A percentile compares a stretch with the other conserved stretches of the same genome.
These are phyloP conservation scores for Crithidia brevicula DNA, from an alignment of 208 protist genomes.

Conservation along the genomic window DNA sequence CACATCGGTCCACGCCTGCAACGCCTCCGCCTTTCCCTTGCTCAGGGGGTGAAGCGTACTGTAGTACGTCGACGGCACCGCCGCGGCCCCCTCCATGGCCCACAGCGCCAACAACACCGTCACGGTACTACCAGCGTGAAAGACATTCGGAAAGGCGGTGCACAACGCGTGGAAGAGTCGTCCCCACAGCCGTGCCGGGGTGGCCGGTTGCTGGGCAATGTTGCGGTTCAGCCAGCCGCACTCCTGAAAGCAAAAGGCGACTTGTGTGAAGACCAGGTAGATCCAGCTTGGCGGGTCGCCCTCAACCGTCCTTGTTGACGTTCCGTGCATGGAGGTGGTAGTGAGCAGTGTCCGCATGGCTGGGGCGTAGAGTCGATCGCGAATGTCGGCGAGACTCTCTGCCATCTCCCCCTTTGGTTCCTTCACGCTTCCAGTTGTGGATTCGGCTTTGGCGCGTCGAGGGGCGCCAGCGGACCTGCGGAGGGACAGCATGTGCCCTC, in stretches of 20 bases:
- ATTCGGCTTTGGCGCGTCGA: not conserved
- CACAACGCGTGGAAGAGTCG: slow-evolving; percentile 36
- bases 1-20: slow-evolving; percentile 16
- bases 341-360: slow-evolving; percentile 15
- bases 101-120: slow-evolving; percentile 48
- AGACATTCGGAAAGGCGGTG: slow-evolving; percentile 53
- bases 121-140: slow-evolving; percentile 53
- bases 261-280: slow-evolving; percentile 27
- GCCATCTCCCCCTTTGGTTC: not conserved
- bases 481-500: slow-evolving; percentile 7
- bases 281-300: slow-evolving; percentile 16
- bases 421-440: not conserved
- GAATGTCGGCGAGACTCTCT: slow-evolving; percentile 8
- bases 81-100: slow-evolving; percentile 44
- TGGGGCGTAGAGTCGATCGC: slow-evolving; percentile 14
- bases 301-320: too few species aligned
- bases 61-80: slow-evolving; percentile 19
- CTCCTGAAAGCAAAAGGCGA: slow-evolving; percentile 33
- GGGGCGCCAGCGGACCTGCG: slow-evolving; percentile 3
- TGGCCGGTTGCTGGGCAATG: slow-evolving; percentile 32
- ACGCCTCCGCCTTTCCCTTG: slow-evolving; percentile 24
- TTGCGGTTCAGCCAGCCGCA: slow-evolving; percentile 31
- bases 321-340: too few species aligned
- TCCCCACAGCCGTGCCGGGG: slow-evolving; percentile 41
- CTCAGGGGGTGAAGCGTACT: slow-evolving; percentile 9